Evolutionary conservation across 257 asterid genomes (phyloP), one percentile per base, ranked within the genome.

Genomic region (Solanum sitiens): DNA sequence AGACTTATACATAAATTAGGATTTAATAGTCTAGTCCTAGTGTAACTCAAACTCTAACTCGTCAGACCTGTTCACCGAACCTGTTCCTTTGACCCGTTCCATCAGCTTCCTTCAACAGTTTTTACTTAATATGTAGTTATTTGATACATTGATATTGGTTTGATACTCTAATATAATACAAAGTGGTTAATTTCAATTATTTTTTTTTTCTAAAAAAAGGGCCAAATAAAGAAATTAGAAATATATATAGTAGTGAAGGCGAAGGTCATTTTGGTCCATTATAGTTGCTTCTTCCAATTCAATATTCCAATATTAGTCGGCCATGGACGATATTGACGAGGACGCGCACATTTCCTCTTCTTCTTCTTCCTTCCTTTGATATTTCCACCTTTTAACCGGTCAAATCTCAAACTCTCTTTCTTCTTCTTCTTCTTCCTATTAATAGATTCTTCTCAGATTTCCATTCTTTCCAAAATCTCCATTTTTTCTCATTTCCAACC

Each of bases 331-430:
- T 77, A 79, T 45, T 77, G 84, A 77, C 84, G 84, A 77, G 84
- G 76, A 68, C 87, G 44, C 87, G 84, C 89, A 87, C 89, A 67
- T 47, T 82, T 40, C 83, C 72, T 65, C 79, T 1, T 42, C 53
- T n/a, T 23, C 74, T 21, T 63, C 37, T 3, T 35, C 47, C 12
- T 37, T 32, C 45, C 8, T 25, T 59, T 35, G 37, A 45, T 87
- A 65, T 18, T 18, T 27, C 35, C 67, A 68, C 76, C 77, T 25
- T 86, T 86, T 86, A 89, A 86, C 87, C 71, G 86, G 89, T 89
- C 92, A 89, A 87, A 87, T 74, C 37, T 56, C 83, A 23, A 53
- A 25, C 16, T 70, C 18, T 8, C 8, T 14, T 45, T 50, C 1
- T 2, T 8, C 35, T 20, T 39, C 23, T 8, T 7, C 23, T 47